Evolutionary conservation across 208 protist genomes (phyloP), one percentile per base, ranked within the genome.

Genomic region (Vickermania ingenoplastis): DNA sequence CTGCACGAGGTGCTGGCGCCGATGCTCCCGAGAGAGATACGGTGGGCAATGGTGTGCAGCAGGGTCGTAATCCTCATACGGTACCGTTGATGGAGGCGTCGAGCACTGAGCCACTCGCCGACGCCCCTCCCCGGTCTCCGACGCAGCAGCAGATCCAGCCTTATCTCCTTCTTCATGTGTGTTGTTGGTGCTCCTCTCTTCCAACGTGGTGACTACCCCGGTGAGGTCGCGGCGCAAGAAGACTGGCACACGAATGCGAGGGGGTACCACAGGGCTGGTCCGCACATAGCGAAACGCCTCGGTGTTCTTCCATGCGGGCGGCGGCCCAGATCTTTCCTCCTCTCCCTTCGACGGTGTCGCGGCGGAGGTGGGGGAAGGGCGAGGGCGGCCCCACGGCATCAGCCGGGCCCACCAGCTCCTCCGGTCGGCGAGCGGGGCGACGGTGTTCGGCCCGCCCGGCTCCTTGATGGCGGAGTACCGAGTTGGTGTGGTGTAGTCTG

Each of bases 1-100:
- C 31, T 77, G 73, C 1, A 87, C 67, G 23, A 93, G 58, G 55
- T 88, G 77, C 14, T 76, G 63, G 21, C 83, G 74, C 27, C 78
- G 75, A 53, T 80, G 80, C 41, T 79, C 69, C 7, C 65, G 64
- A 13, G 66, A 55, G n/a, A 93, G 59, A 61, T 84, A 93, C 13
- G 77, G 80, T 7, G 86, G 86, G 23, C 84, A 36, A 59, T 72
- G 61, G 31, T 86, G 73, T 1, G 75, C 23, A 24, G 24, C 28
- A 2, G 64, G 63, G 61, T 92, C 79, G 67, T 77, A 92, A 54
- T 80, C 60, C 36, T 45, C 36, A 45, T 45, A 45, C 36, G 36
- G 11, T 45, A n/a, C n/a, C n/a, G n/a, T n/a, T n/a, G n/a, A n/a
- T n/a, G n/a, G n/a, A n/a, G n/a, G n/a, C n/a, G n/a, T n/a, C n/a